Evolutionary conservation across 768 basidiomycete species (phyloP).

Genomic region (Boletus sp.): DNA sequence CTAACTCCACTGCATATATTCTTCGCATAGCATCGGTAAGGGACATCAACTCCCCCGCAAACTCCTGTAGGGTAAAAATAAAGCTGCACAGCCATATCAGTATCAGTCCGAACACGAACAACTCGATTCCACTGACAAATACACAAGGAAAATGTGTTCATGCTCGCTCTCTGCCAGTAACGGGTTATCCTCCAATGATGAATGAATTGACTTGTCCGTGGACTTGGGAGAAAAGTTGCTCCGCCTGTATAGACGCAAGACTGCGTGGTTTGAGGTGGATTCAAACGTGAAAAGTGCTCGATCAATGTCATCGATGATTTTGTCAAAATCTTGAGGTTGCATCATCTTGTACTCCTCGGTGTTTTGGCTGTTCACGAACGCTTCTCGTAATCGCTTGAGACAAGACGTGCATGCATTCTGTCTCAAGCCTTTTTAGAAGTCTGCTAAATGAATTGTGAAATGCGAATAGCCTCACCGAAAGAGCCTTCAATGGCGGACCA

Average conservation of each 20-base stretch:
- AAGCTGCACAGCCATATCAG: slow-evolving; percentile 55
- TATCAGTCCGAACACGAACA: background rate
- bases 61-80: slow-evolving; percentile 95
- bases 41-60: slow-evolving; percentile 76
- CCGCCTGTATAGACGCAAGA: slow-evolving; percentile 69
- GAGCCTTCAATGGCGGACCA: slow-evolving; percentile 69
- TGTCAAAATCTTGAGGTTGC: slow-evolving; percentile 59
- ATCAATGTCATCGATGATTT: slow-evolving; percentile 65
- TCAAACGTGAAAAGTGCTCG: slow-evolving; percentile 72
- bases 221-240: slow-evolving; percentile 36
- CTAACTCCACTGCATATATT: slow-evolving; percentile 68
- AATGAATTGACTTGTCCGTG: slow-evolving; percentile 13
- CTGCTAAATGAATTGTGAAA: background rate
- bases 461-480: slow-evolving; percentile 52
- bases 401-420: slow-evolving; percentile 62
- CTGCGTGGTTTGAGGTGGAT: slow-evolving; percentile 79
- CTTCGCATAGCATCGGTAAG: slow-evolving; percentile 83
- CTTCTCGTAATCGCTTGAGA: slow-evolving; percentile 61
- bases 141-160: slow-evolving; percentile 85
- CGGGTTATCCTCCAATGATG: slow-evolving; percentile 31
- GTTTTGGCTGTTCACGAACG: slow-evolving; percentile 50
- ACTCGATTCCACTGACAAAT: slow-evolving; percentile 65
- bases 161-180: slow-evolving; percentile 52
- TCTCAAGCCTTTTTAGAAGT: background rate
- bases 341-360: slow-evolving; percentile 34